Percentiles rank a stretch among this genome's conserved stretches.
Conservation (phyloP, 2,329 filamentous ascomycete genomes). For the Periconia sp. region DNA sequence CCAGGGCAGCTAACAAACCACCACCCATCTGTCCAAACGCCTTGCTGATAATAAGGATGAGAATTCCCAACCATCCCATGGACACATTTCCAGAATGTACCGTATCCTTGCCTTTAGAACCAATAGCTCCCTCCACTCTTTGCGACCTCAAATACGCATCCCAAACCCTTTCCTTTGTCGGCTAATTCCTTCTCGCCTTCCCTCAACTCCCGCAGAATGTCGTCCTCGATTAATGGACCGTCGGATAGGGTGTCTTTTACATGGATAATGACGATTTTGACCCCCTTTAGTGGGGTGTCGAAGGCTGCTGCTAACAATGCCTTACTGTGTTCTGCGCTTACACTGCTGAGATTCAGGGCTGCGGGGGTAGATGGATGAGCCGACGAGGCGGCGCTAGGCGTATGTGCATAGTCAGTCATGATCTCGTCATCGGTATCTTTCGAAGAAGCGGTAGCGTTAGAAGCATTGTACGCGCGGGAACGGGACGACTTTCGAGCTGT, state of each 20-base stretch:
- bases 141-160: constrained; percentile 80
- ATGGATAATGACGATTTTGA: constrained; percentile 89
- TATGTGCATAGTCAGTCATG: constrained; percentile 35
- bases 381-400: constrained; percentile 16
- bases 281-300: constrained; percentile 65
- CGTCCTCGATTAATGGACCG: constrained; percentile 67
- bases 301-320: constrained; percentile 35
- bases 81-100: too few relatives aligned
- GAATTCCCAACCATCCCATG: too few relatives aligned
- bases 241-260: constrained; percentile 86
- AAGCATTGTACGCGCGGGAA: constrained; percentile 4
- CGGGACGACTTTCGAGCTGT: constrained; percentile 14
- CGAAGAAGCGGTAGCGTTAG: not conserved
- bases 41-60: too few relatives aligned
- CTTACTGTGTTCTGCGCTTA: constrained; percentile 33
- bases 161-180: constrained; percentile 65
- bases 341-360: constrained; percentile 27
- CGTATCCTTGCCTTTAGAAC: constrained; percentile 45
- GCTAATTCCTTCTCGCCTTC: constrained; percentile 62
- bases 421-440: constrained; percentile 37
- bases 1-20: too few relatives aligned
- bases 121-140: constrained; percentile 65
- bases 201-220: constrained; percentile 72
- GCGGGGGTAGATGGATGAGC: constrained; percentile 30
- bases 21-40: too few relatives aligned